Percentiles rank a stretch among this genome's conserved stretches.
These are phyloP conservation scores for Zanthoxylum bungeanum DNA, from an alignment of 345 rosid genomes.

Conservation along the genomic window DNA sequence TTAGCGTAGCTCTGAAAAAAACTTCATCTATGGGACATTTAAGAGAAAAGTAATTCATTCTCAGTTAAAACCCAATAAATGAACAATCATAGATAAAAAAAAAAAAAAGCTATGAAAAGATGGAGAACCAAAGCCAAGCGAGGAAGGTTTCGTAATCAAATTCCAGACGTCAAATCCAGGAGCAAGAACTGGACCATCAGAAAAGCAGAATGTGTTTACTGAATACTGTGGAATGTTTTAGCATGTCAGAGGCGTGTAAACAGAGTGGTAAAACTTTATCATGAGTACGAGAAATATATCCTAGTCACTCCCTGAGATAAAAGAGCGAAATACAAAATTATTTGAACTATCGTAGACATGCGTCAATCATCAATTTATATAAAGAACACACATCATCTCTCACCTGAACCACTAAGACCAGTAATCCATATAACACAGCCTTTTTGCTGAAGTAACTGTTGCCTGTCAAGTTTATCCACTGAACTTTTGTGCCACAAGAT, in stretches of 20 bases:
- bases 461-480: constrained; percentile 51
- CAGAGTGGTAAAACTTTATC: neutral
- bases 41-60: neutral
- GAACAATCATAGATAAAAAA: neutral
- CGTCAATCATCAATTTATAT: neutral
- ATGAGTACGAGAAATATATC: neutral
- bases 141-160: neutral
- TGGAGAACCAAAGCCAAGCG: no score
- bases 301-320: neutral
- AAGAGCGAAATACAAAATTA: neutral
- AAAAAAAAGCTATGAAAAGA: neutral
- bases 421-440: constrained; percentile 85
- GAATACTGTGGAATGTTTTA: neutral
- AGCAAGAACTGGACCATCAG: neutral
- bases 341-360: neutral
- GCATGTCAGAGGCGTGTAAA: neutral
- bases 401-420: constrained; percentile 89
- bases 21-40: neutral
- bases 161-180: no score
- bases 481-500: constrained; percentile 68
- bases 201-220: neutral
- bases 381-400: constrained; percentile 6
- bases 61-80: neutral
- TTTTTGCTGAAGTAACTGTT: constrained; percentile 59
- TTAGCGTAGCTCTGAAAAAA: neutral